Conservation (phyloP, 805 yeast species). For the Lachancea sp. region DNA sequence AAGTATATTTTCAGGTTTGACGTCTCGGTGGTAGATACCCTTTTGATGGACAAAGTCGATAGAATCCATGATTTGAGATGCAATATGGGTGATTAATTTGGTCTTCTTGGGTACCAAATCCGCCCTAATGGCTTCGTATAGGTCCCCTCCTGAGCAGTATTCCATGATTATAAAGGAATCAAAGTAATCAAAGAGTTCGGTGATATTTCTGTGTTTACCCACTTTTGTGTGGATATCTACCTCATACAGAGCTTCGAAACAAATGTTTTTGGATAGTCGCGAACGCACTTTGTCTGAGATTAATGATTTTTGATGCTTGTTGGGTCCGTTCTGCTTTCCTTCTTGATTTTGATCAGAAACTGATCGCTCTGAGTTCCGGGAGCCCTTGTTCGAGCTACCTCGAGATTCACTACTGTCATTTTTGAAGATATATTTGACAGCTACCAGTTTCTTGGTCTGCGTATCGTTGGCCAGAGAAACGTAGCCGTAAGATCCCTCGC, state of each 20-base stretch:
- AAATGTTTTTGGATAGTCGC: slow-evolving; percentile 36
- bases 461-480: slow-evolving; percentile 81
- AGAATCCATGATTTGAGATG: slow-evolving; percentile 62
- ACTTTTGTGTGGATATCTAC: slow-evolving; percentile 57
- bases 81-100: slow-evolving; percentile 45
- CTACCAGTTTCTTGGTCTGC: slow-evolving; percentile 51
- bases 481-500: slow-evolving; percentile 90
- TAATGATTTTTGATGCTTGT: slow-evolving; percentile 27
- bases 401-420: slow-evolving; percentile 32
- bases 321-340: slow-evolving; percentile 6
- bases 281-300: slow-evolving; percentile 33
- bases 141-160: slow-evolving; percentile 81
- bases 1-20: slow-evolving; percentile 74
- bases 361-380: not conserved
- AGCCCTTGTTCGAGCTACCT: not conserved
- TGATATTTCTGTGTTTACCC: slow-evolving; percentile 53
- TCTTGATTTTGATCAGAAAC: slow-evolving; percentile 20
- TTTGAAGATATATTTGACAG: slow-evolving; percentile 77
- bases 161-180: slow-evolving; percentile 72
- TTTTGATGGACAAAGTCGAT: slow-evolving; percentile 63
- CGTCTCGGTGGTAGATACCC: slow-evolving; percentile 75
- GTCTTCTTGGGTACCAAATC: slow-evolving; percentile 51
- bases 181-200: slow-evolving; percentile 54
- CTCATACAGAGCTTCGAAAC: slow-evolving; percentile 61
- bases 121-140: slow-evolving; percentile 69